phyloP scores from a whole-genome alignment of 2,329 filamentous ascomycete genomes.

The Curvularia sp. region DNA sequence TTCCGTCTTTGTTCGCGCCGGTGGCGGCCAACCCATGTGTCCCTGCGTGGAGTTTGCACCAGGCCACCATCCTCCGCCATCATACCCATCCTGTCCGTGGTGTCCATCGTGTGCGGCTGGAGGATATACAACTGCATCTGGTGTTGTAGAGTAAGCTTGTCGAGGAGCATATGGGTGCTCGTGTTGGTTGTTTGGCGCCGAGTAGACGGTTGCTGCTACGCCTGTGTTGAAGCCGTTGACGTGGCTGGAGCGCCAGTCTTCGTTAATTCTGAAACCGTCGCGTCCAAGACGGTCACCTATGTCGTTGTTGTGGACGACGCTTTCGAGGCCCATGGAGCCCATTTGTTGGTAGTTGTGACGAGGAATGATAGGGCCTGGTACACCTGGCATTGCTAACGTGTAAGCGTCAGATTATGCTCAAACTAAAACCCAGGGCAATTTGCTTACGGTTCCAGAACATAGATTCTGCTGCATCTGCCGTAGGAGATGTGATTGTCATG shows the following conservation, averaged over 20 bases:
- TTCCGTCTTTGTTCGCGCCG: not conserved
- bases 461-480: constrained; percentile 26
- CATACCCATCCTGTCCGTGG: constrained; percentile 13
- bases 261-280: constrained; percentile 47
- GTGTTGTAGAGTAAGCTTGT: constrained; percentile 5
- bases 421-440: not conserved
- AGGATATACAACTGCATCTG: constrained; percentile 5
- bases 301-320: constrained; percentile 37
- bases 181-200: constrained; percentile 1
- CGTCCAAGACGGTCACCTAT: constrained; percentile 42
- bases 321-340: constrained; percentile 47
- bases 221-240: constrained; percentile 23
- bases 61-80: constrained; percentile 18
- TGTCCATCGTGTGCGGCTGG: constrained; percentile 8
- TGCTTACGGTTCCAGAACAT: constrained; percentile 45
- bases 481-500: constrained; percentile 22
- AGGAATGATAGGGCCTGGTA: constrained; percentile 48
- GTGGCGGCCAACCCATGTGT: constrained; percentile 16
- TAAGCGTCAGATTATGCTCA: not conserved
- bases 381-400: constrained; percentile 44
- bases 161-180: constrained; percentile 13
- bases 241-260: constrained; percentile 31
- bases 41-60: constrained; percentile 10
- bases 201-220: constrained; percentile 14
- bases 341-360: constrained; percentile 36